These are phyloP conservation scores for Macadamia integrifolia DNA, from an alignment of 164 flowering plant genomes.

Conservation along the genomic window DNA sequence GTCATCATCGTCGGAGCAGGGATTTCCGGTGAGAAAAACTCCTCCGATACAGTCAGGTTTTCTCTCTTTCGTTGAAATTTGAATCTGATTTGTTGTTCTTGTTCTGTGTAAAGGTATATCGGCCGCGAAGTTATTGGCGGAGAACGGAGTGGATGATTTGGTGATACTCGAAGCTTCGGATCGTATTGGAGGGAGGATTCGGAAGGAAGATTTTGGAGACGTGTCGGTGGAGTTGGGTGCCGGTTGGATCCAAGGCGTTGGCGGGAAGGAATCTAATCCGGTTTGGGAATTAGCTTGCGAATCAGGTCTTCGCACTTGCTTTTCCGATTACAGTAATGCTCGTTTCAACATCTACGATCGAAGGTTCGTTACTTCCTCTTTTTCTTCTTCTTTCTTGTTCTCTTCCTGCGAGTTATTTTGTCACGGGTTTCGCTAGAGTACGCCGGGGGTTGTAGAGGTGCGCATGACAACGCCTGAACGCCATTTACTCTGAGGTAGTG, in stretches of 20 bases:
- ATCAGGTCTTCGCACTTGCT: conserved; percentile 56
- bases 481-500: background rate
- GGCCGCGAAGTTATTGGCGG: conserved; percentile 77
- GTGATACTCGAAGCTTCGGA: conserved; percentile 81
- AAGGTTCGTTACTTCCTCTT: conserved; percentile 28
- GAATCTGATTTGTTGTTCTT: background rate
- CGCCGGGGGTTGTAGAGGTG: background rate
- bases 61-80: background rate
- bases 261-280: conserved; percentile 78
- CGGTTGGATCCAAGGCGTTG: conserved; percentile 91
- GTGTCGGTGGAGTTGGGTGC: conserved; percentile 86
- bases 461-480: background rate
- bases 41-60: background rate
- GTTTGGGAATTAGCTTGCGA: conserved; percentile 75
- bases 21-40: conserved; percentile 50
- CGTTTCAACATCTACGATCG: conserved; percentile 81
- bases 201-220: conserved; percentile 64
- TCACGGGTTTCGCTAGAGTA: background rate
- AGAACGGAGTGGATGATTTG: conserved; percentile 69
- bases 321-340: conserved; percentile 88
- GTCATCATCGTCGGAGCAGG: conserved; percentile 91
- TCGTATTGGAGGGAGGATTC: conserved; percentile 80
- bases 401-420: background rate
- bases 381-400: background rate
- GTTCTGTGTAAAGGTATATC: conserved; percentile 47